phyloP scores from a whole-genome alignment of 306 rosid species.

The Alnus rubra region DNA sequence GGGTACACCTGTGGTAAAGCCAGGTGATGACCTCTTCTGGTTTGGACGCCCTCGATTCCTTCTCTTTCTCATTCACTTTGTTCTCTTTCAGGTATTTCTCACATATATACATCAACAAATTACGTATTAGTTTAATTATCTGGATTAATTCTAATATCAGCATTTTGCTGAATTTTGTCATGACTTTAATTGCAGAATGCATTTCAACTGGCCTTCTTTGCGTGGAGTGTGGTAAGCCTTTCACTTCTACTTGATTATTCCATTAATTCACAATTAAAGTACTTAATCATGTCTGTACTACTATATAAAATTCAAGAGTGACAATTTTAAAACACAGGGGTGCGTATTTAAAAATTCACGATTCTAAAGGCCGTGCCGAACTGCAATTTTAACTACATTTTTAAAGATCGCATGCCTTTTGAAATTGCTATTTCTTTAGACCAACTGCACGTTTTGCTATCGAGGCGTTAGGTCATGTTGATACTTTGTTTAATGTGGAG shows the following conservation, averaged over 20 bases:
- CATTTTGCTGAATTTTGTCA: neutral
- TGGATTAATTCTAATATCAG: neutral
- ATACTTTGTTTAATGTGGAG: neutral
- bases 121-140: neutral
- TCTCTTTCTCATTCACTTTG: slow-evolving; percentile 68
- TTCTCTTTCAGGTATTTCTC: slow-evolving; percentile 65
- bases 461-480: neutral
- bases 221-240: slow-evolving; percentile 62
- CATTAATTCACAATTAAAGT: neutral
- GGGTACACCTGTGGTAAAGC: slow-evolving; percentile 78
- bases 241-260: slow-evolving; percentile 5
- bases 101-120: neutral
- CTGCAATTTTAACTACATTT: too few relatives aligned
- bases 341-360: too few relatives aligned
- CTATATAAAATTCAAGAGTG: too few relatives aligned
- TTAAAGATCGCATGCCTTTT: too few relatives aligned
- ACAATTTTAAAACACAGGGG: too few relatives aligned
- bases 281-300: too few relatives aligned
- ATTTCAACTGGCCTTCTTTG: slow-evolving; percentile 74
- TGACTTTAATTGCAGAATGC: slow-evolving; percentile 60
- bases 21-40: slow-evolving; percentile 81
- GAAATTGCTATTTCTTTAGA: too few relatives aligned
- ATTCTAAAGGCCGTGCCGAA: neutral
- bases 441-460: neutral
- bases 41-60: slow-evolving; percentile 60